Base-by-base conservation (phyloP, 106 monocot genomes). In the Platanthera guangdongensis region DNA sequence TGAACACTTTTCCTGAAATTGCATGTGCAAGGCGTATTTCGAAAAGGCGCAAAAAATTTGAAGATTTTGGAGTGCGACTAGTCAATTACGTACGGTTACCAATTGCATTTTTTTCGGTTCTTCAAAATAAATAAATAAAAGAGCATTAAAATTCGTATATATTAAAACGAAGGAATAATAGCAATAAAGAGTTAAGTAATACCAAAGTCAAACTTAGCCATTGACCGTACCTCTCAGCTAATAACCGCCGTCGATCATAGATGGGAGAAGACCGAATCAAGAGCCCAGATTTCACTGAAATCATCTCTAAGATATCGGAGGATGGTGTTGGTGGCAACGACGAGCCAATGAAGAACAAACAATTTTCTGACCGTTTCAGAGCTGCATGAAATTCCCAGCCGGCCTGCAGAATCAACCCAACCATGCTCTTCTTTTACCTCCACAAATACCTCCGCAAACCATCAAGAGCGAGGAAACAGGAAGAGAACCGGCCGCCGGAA, bases 381-480 rank as follows among this genome's bases (percentile, higher is more conserved):
- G 39, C 12, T 67, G 30, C 30, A 67, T 67, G 67, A 67, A 67
- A 67, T 12, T 67, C 67, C 67, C 67, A 67, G 67, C 5, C 19
- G 67, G 19, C 19, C 59, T 60, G 59, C 59, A 8, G 21, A 7
- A 60, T 1, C 59, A 60, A 4, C 9, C 19, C 18, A 60, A 11
- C 9, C 19, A 60, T 60, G 59, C 21, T 60, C 59, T 60, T 22
- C 59, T n/a, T n/a, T n/a, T 60, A n/a, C 59, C n/a, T 60, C 59
- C 59, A 60, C 8, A 39, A 67, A 39, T n/a, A 30, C 67, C 67
- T 67, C 11, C 14, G 50, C 54, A 9, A 50, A 39, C 72, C 72
- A 47, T 72, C 48, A 50, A n/a, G 50, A 67, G 22, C 30, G 11
- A 67, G 11, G 67, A 67, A 39, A 39, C 9, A 39, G 67, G 67